These are phyloP conservation scores for Phytophthora tentaculata DNA, from an alignment of 352 stramenopile species.

Conservation along the genomic window DNA sequence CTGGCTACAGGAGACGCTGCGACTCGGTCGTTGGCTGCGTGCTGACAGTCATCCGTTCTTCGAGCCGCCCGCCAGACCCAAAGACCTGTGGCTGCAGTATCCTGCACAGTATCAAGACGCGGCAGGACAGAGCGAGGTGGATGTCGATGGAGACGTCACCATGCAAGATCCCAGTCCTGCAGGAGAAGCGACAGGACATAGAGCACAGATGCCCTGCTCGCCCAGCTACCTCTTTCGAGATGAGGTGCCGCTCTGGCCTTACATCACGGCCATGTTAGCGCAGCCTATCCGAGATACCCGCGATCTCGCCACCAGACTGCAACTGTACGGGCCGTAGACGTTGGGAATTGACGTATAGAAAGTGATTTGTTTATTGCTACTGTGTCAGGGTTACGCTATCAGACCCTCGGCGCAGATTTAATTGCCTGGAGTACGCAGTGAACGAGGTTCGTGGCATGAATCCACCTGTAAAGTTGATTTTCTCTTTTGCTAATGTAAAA, in stretches of 20 bases:
- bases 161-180: slow-evolving; percentile 19
- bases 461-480: background rate
- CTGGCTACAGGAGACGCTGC: slow-evolving; percentile 60
- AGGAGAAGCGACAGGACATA: slow-evolving; percentile 10
- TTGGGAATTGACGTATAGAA: background rate
- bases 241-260: slow-evolving; percentile 76
- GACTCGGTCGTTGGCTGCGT: slow-evolving; percentile 42
- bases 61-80: slow-evolving; percentile 34
- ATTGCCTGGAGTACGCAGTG: slow-evolving; percentile 48
- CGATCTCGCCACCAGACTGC: slow-evolving; percentile 45
- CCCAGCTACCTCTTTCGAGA: slow-evolving; percentile 33
- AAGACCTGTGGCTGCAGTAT: slow-evolving; percentile 42
- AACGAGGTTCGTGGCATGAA: slow-evolving; percentile 30
- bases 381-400: slow-evolving; percentile 40
- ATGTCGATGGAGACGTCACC: slow-evolving; percentile 25
- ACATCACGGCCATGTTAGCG: slow-evolving; percentile 53
- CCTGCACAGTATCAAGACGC: slow-evolving; percentile 41
- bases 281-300: slow-evolving; percentile 45
- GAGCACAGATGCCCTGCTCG: slow-evolving; percentile 55
- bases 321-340: slow-evolving; percentile 41
- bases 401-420: slow-evolving; percentile 35
- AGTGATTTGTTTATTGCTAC: slow-evolving; percentile 12
- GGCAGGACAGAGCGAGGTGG: slow-evolving; percentile 7
- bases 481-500: background rate
- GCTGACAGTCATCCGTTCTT: slow-evolving; percentile 54